Evolutionary conservation across 1,284 basidiomycete genomes (phyloP).

Genomic region (Testicularia cyperi): DNA sequence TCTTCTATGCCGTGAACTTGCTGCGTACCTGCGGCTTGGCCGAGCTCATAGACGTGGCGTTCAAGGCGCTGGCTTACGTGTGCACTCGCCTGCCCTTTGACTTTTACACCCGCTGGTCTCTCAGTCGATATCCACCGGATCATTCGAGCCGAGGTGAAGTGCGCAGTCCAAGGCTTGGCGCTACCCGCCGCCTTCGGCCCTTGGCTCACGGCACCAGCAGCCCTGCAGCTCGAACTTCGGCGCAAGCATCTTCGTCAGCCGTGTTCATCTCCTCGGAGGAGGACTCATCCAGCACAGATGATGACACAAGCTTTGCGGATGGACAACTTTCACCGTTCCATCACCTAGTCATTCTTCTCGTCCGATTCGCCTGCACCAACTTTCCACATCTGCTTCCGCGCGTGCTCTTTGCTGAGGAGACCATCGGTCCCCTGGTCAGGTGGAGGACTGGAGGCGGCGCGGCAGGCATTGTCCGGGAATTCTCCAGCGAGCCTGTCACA

Average conservation of each 20-base stretch:
- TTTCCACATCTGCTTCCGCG: slow-evolving; percentile 56
- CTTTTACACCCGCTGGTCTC: slow-evolving; percentile 40
- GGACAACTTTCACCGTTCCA: slow-evolving; percentile 50
- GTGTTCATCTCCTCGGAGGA: slow-evolving; percentile 9
- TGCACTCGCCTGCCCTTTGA: slow-evolving; percentile 35
- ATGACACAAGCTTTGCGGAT: too few species aligned
- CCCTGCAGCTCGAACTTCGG: too few species aligned
- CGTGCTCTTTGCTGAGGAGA: slow-evolving; percentile 55
- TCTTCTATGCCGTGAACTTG: slow-evolving; percentile 49
- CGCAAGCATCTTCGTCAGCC: neutral
- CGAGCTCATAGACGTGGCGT: slow-evolving; percentile 50
- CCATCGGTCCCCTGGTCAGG: slow-evolving; percentile 53
- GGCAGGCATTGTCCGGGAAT: slow-evolving; percentile 39
- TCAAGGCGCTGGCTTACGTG: slow-evolving; percentile 38
- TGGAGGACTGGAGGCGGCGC: slow-evolving; percentile 57
- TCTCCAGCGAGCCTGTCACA: slow-evolving; percentile 13
- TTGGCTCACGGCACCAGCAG: too few species aligned
- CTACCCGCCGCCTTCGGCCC: neutral
- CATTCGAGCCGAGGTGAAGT: slow-evolving; percentile 6
- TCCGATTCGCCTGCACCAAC: slow-evolving; percentile 50
- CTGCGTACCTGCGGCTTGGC: slow-evolving; percentile 50
- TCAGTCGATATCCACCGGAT: slow-evolving; percentile 19
- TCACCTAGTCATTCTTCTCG: slow-evolving; percentile 48
- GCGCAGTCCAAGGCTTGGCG: neutral
- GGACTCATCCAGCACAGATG: slow-evolving; percentile 10